phyloP scores from a whole-genome alignment of 257 asterid species.

The Solanum sejunctum region DNA sequence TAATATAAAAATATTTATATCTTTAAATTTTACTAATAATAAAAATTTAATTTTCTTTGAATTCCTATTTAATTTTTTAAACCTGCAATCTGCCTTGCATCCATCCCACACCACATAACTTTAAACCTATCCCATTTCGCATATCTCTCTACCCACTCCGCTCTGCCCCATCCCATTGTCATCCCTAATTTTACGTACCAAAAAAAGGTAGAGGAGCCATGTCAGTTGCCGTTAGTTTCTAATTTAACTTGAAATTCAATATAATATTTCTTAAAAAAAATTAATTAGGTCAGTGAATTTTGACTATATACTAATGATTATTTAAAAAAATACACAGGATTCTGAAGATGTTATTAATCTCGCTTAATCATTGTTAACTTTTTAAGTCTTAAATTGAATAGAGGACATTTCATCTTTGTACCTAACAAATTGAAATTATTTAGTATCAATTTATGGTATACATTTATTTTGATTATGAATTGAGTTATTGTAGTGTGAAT shows the following conservation, averaged over 20 bases:
- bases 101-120: too few relatives aligned
- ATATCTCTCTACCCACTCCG: too few relatives aligned
- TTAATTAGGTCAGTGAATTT: neutral
- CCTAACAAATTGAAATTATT: neutral
- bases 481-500: neutral
- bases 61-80: too few relatives aligned
- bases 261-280: neutral
- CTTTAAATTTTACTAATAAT: too few relatives aligned
- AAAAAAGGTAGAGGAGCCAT: too few relatives aligned
- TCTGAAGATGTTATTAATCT: neutral
- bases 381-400: neutral
- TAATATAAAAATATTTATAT: too few relatives aligned
- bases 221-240: neutral
- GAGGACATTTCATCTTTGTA: neutral
- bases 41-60: too few relatives aligned
- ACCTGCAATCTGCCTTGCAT: too few relatives aligned
- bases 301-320: rapidly evolving
- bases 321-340: too few relatives aligned
- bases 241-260: neutral
- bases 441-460: neutral
- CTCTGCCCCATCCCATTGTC: rapidly evolving
- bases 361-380: neutral
- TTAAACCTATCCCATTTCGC: too few relatives aligned
- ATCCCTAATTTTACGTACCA: too few relatives aligned
- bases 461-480: neutral